Percentiles rank a stretch among this genome's conserved stretches.
phyloP scores from a whole-genome alignment of 2,329 filamentous ascomycete species.

The Cadophora sp. region DNA sequence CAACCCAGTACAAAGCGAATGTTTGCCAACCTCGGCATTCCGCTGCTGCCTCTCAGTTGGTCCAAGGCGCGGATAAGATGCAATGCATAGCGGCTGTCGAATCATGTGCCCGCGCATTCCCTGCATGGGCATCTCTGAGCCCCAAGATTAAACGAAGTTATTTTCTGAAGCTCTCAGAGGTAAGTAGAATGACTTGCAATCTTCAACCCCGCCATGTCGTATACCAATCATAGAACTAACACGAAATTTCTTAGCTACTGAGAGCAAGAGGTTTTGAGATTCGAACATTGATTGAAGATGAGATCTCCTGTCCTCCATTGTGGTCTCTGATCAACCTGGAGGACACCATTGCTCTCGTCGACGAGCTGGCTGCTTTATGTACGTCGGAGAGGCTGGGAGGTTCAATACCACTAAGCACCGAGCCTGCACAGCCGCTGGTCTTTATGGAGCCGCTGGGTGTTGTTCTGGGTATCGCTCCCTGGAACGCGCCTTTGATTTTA shows the following conservation, averaged over 20 bases:
- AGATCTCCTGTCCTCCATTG: slow-evolving; percentile 16
- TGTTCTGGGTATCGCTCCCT: slow-evolving; percentile 43
- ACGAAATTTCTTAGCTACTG: too few species aligned
- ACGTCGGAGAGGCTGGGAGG: slow-evolving; percentile 17
- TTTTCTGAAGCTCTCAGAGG: slow-evolving; percentile 13
- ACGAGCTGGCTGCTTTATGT: slow-evolving; percentile 22
- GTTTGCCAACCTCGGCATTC: too few species aligned
- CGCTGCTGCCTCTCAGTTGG: too few species aligned
- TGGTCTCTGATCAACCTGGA: slow-evolving; percentile 28
- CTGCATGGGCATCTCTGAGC: slow-evolving; percentile 9
- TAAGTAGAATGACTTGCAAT: too few species aligned
- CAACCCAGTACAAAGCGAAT: too few species aligned
- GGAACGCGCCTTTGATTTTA: slow-evolving; percentile 42
- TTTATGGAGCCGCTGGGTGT: slow-evolving; percentile 42
- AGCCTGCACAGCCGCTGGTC: slow-evolving; percentile 18
- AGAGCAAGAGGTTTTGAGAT: slow-evolving; percentile 17
- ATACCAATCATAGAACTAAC: too few species aligned
- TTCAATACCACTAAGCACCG: neutral
- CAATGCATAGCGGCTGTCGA: slow-evolving; percentile 20
- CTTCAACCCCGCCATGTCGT: too few species aligned
- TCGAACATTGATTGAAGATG: slow-evolving; percentile 19
- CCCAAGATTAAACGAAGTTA: neutral
- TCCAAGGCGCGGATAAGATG: slow-evolving; percentile 14
- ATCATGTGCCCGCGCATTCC: slow-evolving; percentile 21
- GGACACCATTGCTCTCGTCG: slow-evolving; percentile 18